A percentile compares a stretch with the other conserved stretches of the same genome.
Evolutionary conservation across 2,329 filamentous ascomycete genomes (phyloP).

Genomic region (Ophiostoma sp.): DNA sequence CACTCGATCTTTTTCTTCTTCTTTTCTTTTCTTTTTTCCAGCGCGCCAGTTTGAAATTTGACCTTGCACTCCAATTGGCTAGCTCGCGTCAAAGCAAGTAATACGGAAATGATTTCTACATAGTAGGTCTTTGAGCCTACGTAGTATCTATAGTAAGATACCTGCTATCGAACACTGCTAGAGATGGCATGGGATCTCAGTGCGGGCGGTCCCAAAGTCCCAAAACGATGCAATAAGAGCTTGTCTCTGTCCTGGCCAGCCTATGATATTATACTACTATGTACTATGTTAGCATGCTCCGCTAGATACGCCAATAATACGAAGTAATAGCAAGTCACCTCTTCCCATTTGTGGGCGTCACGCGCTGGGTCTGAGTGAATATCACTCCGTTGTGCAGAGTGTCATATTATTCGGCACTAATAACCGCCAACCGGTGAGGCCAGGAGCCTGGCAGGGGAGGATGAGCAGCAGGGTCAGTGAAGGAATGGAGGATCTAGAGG

Average conservation of each 20-base stretch:
- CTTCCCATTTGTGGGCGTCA: constrained; percentile 1
- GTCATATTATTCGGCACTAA: constrained; percentile 2
- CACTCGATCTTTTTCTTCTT: not conserved
- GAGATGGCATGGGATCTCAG: not conserved
- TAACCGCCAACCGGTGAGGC: constrained; percentile 14
- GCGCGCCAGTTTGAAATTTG: not conserved
- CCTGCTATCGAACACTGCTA: not conserved
- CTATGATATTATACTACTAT: not conserved
- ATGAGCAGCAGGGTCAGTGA: not conserved
- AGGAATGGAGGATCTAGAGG: not conserved
- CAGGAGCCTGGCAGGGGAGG: not conserved
- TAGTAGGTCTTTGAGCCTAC: too few species aligned
- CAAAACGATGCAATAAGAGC: not conserved
- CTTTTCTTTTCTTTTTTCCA: not conserved
- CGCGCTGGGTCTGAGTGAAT: constrained; percentile 1
- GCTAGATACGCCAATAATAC: not conserved
- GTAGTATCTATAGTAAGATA: not conserved
- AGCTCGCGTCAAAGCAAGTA: not conserved
- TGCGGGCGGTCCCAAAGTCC: not conserved
- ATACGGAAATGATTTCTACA: not conserved
- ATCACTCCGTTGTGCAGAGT: not conserved
- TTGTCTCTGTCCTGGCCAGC: not conserved
- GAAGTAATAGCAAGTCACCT: not conserved
- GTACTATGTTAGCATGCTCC: not conserved
- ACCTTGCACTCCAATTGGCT: not conserved